Conservation (phyloP, 768 basidiomycete genomes). For the Neoboletus subvelutipes region DNA sequence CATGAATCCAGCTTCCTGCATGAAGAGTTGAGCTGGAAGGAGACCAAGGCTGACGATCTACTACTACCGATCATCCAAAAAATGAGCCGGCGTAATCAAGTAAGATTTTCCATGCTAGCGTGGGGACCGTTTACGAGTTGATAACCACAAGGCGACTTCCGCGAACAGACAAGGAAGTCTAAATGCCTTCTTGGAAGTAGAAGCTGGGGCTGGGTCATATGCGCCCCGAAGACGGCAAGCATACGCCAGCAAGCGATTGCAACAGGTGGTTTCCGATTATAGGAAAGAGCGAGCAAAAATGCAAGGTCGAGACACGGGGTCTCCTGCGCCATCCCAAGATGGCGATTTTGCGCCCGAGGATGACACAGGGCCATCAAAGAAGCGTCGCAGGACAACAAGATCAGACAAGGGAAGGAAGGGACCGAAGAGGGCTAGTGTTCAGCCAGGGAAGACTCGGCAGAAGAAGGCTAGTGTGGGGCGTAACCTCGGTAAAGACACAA, state of each 20-base stretch:
- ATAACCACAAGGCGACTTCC: constrained; percentile 48
- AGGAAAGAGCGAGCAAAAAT: constrained; percentile 45
- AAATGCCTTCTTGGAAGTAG: constrained; percentile 70
- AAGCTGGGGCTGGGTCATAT: constrained; percentile 61
- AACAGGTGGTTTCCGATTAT: constrained; percentile 82
- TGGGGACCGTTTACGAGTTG: background rate
- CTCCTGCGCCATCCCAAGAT: constrained; percentile 24
- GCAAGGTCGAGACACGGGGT: constrained; percentile 15
- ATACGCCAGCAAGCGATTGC: constrained; percentile 83
- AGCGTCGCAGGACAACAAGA: constrained; percentile 30
- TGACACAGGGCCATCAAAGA: constrained; percentile 28
- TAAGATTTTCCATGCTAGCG: constrained; percentile 26
- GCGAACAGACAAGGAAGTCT: constrained; percentile 78
- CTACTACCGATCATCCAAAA: constrained; percentile 90
- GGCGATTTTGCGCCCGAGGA: constrained; percentile 29
- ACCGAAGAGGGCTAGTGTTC: background rate
- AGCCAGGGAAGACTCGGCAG: constrained; percentile 2
- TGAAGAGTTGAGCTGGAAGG: constrained; percentile 79
- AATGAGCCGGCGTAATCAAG: constrained; percentile 80
- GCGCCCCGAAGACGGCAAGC: constrained; percentile 80
- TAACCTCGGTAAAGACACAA: background rate
- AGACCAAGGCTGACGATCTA: constrained; percentile 83
- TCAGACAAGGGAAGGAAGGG: constrained; percentile 11
- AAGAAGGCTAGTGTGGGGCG: background rate
- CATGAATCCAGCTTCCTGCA: constrained; percentile 55